phyloP scores from a whole-genome alignment of 805 yeast species.

The Starmerella ratchasimensis region DNA sequence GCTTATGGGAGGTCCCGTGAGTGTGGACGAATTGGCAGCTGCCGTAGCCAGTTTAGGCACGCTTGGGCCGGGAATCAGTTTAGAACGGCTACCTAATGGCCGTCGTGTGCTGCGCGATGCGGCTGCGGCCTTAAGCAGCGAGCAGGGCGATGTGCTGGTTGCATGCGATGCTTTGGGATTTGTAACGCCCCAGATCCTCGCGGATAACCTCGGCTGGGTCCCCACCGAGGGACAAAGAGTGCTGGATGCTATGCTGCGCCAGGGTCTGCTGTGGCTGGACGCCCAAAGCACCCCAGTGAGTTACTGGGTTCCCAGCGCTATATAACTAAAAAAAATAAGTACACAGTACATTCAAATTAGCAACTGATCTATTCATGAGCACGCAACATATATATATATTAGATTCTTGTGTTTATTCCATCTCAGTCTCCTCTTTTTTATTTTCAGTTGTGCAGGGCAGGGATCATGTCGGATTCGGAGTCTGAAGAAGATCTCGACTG shows the following conservation, averaged over 20 bases:
- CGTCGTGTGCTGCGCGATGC: constrained; percentile 46
- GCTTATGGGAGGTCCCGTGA: not conserved
- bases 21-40: constrained; percentile 40
- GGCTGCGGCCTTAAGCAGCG: constrained; percentile 51
- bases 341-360: not conserved
- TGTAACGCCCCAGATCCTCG: constrained; percentile 47
- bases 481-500: constrained; percentile 31
- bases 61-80: constrained; percentile 60
- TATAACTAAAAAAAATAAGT: not conserved
- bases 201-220: constrained; percentile 71
- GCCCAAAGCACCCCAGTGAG: constrained; percentile 25
- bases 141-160: constrained; percentile 58
- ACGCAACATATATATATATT: too few species aligned
- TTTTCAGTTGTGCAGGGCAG: not conserved
- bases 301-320: constrained; percentile 27
- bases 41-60: constrained; percentile 40
- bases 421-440: not conserved
- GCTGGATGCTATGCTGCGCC: constrained; percentile 64
- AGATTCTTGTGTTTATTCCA: too few species aligned
- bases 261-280: constrained; percentile 82
- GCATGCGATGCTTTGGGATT: constrained; percentile 68
- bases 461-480: constrained; percentile 16
- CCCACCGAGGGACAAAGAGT: constrained; percentile 44
- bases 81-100: constrained; percentile 41
- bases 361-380: too few species aligned